phyloP scores from a whole-genome alignment of 1,284 basidiomycete genomes.

The Erythrobasidium hasegawianum region DNA sequence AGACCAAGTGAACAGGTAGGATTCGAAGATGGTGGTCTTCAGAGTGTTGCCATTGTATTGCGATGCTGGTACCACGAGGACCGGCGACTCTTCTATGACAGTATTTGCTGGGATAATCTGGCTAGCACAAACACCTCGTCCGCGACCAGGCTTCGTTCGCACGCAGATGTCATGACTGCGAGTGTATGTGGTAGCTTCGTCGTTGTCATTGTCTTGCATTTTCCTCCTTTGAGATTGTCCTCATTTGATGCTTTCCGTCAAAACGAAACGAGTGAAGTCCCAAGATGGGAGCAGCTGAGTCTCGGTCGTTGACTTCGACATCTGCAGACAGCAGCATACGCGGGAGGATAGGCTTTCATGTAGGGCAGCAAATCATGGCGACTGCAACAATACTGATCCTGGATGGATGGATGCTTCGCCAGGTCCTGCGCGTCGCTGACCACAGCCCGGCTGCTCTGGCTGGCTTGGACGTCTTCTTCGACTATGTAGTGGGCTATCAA shows the following conservation, averaged over 20 bases:
- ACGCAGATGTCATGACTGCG: not conserved
- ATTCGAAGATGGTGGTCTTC: slow-evolving; percentile 65
- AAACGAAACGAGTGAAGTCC: not conserved
- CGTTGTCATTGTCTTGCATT: slow-evolving; percentile 1
- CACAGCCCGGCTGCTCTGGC: slow-evolving; percentile 45
- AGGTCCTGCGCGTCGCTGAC: slow-evolving; percentile 49
- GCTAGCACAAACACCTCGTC: slow-evolving; percentile 53
- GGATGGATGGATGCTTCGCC: slow-evolving; percentile 38
- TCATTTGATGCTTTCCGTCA: not conserved
- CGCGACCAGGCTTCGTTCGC: slow-evolving; percentile 32
- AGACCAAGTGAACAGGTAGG: slow-evolving; percentile 79
- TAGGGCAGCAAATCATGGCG: no score
- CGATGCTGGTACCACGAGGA: slow-evolving; percentile 67
- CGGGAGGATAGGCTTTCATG: slow-evolving; percentile 34
- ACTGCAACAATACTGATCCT: no score
- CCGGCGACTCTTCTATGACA: slow-evolving; percentile 76
- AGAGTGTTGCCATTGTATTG: slow-evolving; percentile 58
- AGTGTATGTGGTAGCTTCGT: not conserved
- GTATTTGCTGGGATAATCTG: slow-evolving; percentile 61
- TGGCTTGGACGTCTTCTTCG: slow-evolving; percentile 74
- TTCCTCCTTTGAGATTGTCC: not conserved
- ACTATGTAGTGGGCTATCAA: slow-evolving; percentile 89
- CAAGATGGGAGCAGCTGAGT: slow-evolving; percentile 33
- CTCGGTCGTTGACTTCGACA: slow-evolving; percentile 32
- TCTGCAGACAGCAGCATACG: slow-evolving; percentile 15